These are phyloP conservation scores for Xylaria intraflava DNA, from an alignment of 495 filamentous ascomycete species.

Conservation along the genomic window DNA sequence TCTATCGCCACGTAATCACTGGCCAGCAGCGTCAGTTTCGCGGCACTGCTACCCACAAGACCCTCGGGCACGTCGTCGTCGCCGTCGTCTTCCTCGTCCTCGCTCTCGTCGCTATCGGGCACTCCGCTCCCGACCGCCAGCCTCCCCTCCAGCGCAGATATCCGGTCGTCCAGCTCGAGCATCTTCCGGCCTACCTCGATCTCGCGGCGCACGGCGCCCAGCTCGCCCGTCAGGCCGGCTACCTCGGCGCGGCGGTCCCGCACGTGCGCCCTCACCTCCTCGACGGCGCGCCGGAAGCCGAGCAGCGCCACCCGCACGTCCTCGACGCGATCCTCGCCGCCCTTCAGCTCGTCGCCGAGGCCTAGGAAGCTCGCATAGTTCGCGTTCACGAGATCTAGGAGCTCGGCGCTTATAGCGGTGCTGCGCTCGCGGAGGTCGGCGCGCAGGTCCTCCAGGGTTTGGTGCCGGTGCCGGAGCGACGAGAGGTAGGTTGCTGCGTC, in stretches of 20 bases:
- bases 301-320: constrained; percentile 82
- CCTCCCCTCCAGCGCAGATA: constrained; percentile 67
- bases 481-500: constrained; percentile 77
- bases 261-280: constrained; percentile 45
- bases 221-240: constrained; percentile 33
- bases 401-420: constrained; percentile 67
- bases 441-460: constrained; percentile 91
- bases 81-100: constrained; percentile 29
- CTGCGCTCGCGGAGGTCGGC: constrained; percentile 72
- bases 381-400: constrained; percentile 87
- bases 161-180: constrained; percentile 61
- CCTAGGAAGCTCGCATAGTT: constrained; percentile 88
- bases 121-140: constrained; percentile 41
- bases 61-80: constrained; percentile 24
- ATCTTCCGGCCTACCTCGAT: constrained; percentile 57
- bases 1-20: constrained; percentile 37
- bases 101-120: constrained; percentile 28
- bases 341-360: constrained; percentile 71
- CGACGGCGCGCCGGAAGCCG: constrained; percentile 74
- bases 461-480: constrained; percentile 75
- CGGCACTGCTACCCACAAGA: constrained; percentile 31
- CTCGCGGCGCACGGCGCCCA: constrained; percentile 32
- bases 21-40: constrained; percentile 38
- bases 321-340: constrained; percentile 87
- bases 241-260: constrained; percentile 42